Base-by-base conservation (phyloP, 2,329 filamentous ascomycete species). In the Fusarium subglutinans region DNA sequence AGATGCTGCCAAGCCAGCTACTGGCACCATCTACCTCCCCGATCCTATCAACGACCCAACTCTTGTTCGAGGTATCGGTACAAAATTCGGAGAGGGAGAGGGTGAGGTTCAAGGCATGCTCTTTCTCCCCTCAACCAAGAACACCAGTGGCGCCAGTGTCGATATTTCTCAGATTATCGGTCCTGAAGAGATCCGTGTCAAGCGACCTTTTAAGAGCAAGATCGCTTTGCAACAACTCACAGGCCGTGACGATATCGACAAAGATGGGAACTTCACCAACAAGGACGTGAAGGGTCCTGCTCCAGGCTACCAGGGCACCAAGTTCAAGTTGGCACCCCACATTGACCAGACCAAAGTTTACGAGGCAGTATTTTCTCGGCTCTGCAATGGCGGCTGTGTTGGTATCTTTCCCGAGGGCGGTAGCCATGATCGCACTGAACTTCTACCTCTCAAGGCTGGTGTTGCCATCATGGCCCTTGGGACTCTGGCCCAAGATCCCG, bases 391-490 rank as follows among this genome's bases (percentile, higher is more conserved):
- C 53, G 96, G 95, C 24, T 98, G 95, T 80, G 93, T 98, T 62
- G 96, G 96, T 72, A 98, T 99, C 79, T 99, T 98, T 82, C 96
- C 96, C 5, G 96, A 99, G 84, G 96, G 96, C 76, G 96, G 96
- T 79, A 98, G 95, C 81, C 96, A 98, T 83, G 96, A 98, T 82
- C 92, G 96, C 70, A 95, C 96, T 1, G 94, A 97, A 80, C 87
- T 98, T 51, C 87, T 98, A 47, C 96, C 96, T 28, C 87, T 98
- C 72, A 98, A 98, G 88, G 96, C 96, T 78, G 96, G 96, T 82
- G 94, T 99, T 69, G 96, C 96, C 66, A 96, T 99, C 80, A 99
- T 99, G 96, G 96, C 96, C 18, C 89, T 99, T 41, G 96, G 96
- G 44, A 93, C 96, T 2, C 87, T 98, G 58, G 94, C 94, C 10